Percentiles rank a stretch among this genome's conserved stretches.
Evolutionary conservation across 176 grass and related monocot genomes (phyloP).

Genomic region (Oryza glaberrima): DNA sequence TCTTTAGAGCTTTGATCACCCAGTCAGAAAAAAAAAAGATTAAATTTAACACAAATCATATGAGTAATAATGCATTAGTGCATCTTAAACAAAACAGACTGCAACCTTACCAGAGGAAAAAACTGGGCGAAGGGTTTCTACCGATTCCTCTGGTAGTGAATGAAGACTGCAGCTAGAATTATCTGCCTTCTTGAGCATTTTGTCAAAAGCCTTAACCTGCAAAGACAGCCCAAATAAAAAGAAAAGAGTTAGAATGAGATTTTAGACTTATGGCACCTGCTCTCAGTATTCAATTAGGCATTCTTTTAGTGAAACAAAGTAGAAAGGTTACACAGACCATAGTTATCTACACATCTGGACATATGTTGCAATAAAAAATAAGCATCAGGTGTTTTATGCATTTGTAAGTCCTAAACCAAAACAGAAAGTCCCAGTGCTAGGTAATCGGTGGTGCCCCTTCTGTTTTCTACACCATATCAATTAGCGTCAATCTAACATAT

Average conservation of each 20-base stretch:
- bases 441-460: background rate
- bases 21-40: constrained; percentile 34
- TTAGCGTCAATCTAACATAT: background rate
- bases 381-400: background rate
- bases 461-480: background rate
- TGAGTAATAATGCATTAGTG: background rate
- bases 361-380: constrained; percentile 24
- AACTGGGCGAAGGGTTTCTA: constrained; percentile 63
- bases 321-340: background rate
- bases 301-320: constrained; percentile 25
- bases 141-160: constrained; percentile 59
- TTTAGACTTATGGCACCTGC: constrained; percentile 2
- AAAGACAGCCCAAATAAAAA: constrained; percentile 24
- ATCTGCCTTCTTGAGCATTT: constrained; percentile 81
- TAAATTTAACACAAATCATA: background rate
- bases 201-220: constrained; percentile 77
- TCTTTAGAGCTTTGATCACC: constrained; percentile 70
- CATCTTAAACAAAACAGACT: constrained; percentile 11
- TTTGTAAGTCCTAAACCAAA: background rate
- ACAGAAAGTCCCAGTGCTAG: background rate
- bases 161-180: constrained; percentile 61
- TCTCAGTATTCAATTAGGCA: constrained; percentile 1
- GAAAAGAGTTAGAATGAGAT: background rate
- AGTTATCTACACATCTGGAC: constrained; percentile 23
- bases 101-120: constrained; percentile 60